phyloP scores from a whole-genome alignment of 345 rosid genomes.

The Acer campestre region DNA sequence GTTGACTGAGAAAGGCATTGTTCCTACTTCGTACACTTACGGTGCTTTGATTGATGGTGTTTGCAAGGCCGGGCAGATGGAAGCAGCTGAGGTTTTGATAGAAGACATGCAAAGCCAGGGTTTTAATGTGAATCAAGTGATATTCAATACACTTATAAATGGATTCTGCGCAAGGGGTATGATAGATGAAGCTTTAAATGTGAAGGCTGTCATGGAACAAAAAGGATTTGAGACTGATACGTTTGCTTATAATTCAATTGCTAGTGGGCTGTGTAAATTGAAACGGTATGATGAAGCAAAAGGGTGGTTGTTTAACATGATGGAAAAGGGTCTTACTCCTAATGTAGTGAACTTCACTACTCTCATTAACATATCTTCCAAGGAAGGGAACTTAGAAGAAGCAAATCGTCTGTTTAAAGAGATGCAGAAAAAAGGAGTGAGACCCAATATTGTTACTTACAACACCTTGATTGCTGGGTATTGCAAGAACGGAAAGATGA shows the following conservation, averaged over 20 bases:
- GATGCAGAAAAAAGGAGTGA: slow-evolving; percentile 55
- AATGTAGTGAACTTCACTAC: slow-evolving; percentile 66
- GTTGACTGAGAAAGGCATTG: slow-evolving; percentile 58
- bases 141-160: slow-evolving; percentile 66
- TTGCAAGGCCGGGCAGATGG: slow-evolving; percentile 77
- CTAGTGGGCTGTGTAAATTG: slow-evolving; percentile 57
- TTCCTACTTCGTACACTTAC: slow-evolving; percentile 61
- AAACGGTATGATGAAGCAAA: slow-evolving; percentile 72
- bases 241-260: slow-evolving; percentile 60
- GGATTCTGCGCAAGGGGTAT: slow-evolving; percentile 69
- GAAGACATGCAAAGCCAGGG: slow-evolving; percentile 75
- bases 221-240: slow-evolving; percentile 71
- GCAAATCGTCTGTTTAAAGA: slow-evolving; percentile 66
- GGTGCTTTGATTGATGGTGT: slow-evolving; percentile 79
- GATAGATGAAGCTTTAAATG: slow-evolving; percentile 65
- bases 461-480: slow-evolving; percentile 72
- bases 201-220: slow-evolving; percentile 62
- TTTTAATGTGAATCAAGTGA: slow-evolving; percentile 50
- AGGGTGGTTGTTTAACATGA: slow-evolving; percentile 57
- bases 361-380: slow-evolving; percentile 72
- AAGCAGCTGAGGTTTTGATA: slow-evolving; percentile 66
- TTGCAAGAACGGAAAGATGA: slow-evolving; percentile 62
- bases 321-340: slow-evolving; percentile 48
- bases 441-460: slow-evolving; percentile 58
- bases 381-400: slow-evolving; percentile 79